A percentile compares a stretch with the other conserved stretches of the same genome.
Conservation (phyloP, 2,329 filamentous ascomycete species). For the Penicillium fuscoglaucum region DNA sequence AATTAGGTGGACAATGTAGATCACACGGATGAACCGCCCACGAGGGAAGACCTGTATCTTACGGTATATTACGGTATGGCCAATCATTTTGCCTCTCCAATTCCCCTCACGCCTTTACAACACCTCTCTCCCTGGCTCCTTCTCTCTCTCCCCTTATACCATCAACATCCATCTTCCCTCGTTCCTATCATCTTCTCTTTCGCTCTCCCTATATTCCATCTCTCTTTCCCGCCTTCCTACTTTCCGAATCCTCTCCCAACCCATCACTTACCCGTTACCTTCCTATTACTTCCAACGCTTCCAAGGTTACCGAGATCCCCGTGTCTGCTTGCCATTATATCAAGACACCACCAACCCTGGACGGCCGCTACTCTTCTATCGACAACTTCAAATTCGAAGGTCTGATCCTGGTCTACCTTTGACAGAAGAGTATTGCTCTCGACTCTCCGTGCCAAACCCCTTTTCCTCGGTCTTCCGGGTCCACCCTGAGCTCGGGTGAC, state of each 20-base stretch:
- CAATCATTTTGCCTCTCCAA: constrained; percentile 17
- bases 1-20: not conserved
- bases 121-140: constrained; percentile 22
- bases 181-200: constrained; percentile 13
- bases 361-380: constrained; percentile 19
- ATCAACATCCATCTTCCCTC: constrained; percentile 21
- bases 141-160: constrained; percentile 18
- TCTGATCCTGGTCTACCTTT: constrained; percentile 1
- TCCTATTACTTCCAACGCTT: constrained; percentile 5
- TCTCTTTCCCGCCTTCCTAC: constrained; percentile 12
- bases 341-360: constrained; percentile 14
- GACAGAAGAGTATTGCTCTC: constrained; percentile 10
- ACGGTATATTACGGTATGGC: constrained; percentile 11
- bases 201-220: constrained; percentile 12
- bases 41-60: constrained; percentile 23
- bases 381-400: constrained; percentile 10
- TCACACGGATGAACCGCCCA: constrained; percentile 14
- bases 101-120: constrained; percentile 19
- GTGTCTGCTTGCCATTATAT: constrained; percentile 9
- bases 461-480: constrained; percentile 7
- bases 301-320: constrained; percentile 8
- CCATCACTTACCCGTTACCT: constrained; percentile 9
- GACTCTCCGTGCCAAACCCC: constrained; percentile 1
- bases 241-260: constrained; percentile 8
- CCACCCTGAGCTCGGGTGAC: constrained; percentile 13